Conservation (phyloP, 106 monocot genomes). For the Chionographis japonica region DNA sequence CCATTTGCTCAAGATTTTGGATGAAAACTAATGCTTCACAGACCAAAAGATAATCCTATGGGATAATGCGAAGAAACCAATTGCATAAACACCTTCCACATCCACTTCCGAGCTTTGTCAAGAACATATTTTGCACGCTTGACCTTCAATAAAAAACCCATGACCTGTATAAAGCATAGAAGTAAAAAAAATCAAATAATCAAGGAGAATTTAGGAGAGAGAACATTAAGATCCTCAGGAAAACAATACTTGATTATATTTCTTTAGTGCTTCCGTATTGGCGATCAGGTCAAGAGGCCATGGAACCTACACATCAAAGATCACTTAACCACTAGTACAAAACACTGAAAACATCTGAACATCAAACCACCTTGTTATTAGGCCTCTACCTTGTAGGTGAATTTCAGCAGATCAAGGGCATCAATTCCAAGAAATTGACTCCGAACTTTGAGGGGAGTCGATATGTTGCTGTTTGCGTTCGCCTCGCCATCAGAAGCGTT, state of each 20-base stretch:
- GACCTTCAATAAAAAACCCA: slow-evolving; percentile 84
- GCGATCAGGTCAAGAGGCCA: slow-evolving; percentile 96
- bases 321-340: background rate
- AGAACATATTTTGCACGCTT: slow-evolving; percentile 90
- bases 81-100: slow-evolving; percentile 73
- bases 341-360: background rate
- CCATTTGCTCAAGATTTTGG: too few relatives aligned
- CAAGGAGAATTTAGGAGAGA: background rate
- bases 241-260: slow-evolving; percentile 81
- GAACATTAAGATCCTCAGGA: background rate
- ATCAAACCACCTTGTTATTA: background rate
- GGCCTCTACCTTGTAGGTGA: slow-evolving; percentile 72
- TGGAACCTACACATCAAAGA: slow-evolving; percentile 58
- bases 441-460: slow-evolving; percentile 33
- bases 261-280: slow-evolving; percentile 75
- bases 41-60: background rate
- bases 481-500: slow-evolving; percentile 31
- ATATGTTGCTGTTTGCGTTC: slow-evolving; percentile 9
- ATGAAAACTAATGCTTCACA: too few relatives aligned
- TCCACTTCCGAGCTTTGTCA: slow-evolving; percentile 90
- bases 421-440: slow-evolving; percentile 64
- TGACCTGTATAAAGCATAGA: slow-evolving; percentile 49
- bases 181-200: slow-evolving; percentile 1
- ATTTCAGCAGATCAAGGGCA: slow-evolving; percentile 74
- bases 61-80: background rate